Conservation (phyloP, 1,284 basidiomycete genomes). For the Ceratobasidium theobromae region DNA sequence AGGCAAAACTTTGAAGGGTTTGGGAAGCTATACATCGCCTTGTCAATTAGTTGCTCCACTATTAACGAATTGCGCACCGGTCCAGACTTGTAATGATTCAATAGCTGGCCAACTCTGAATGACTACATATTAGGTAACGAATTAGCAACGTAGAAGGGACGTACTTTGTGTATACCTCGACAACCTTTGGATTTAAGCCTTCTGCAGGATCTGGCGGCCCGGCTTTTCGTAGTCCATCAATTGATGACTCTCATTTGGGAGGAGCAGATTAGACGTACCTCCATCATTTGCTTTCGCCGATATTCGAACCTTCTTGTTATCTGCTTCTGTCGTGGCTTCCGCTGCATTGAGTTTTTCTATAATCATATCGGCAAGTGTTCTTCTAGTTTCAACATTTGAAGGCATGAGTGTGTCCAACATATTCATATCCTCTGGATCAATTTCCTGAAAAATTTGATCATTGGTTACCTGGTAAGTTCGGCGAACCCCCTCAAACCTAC, state of each 20-base stretch:
- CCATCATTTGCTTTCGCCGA: constrained; percentile 44
- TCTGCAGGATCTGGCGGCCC: constrained; percentile 79
- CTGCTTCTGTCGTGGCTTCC: constrained; percentile 49
- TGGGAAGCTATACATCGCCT: constrained; percentile 59
- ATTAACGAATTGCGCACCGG: constrained; percentile 47
- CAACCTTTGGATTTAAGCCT: constrained; percentile 94
- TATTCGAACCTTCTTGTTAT: constrained; percentile 27
- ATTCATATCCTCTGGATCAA: constrained; percentile 84
- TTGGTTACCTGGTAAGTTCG: neutral
- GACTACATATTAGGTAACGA: neutral
- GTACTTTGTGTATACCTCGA: constrained; percentile 93
- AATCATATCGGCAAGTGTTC: constrained; percentile 93
- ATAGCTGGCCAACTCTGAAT: constrained; percentile 57
- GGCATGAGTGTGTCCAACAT: constrained; percentile 81
- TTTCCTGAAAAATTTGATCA: constrained; percentile 58
- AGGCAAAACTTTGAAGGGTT: constrained; percentile 98
- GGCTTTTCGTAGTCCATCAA: constrained; percentile 44
- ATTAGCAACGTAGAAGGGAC: constrained; percentile 38
- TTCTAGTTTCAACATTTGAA: constrained; percentile 67
- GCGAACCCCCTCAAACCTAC: constrained; percentile 41
- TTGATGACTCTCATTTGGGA: neutral
- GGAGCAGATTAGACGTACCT: constrained; percentile 46
- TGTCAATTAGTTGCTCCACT: neutral
- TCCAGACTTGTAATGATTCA: constrained; percentile 92
- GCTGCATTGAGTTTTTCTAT: constrained; percentile 84